These are phyloP conservation scores for Sedum album DNA, from an alignment of 164 flowering plant species.

Conservation along the genomic window DNA sequence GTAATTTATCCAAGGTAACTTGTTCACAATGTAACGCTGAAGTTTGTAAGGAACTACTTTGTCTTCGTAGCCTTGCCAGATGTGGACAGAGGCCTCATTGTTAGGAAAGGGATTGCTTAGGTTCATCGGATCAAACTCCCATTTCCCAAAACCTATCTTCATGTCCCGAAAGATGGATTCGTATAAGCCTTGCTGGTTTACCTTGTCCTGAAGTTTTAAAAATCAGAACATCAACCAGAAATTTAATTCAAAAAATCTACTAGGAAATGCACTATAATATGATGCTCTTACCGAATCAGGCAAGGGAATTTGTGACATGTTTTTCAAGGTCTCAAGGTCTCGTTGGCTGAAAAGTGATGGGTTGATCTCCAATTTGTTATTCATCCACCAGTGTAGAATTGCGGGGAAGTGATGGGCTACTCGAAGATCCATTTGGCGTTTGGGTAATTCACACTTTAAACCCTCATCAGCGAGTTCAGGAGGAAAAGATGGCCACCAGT, in stretches of 20 bases:
- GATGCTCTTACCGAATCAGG: neutral
- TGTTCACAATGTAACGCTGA: slow-evolving; percentile 22
- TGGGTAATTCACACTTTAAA: neutral
- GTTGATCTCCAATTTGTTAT: neutral
- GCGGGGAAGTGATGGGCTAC: neutral
- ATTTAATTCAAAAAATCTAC: neutral
- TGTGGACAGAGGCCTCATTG: neutral
- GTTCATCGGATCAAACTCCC: slow-evolving; percentile 36
- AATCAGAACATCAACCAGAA: neutral
- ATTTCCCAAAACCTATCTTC: slow-evolving; percentile 19
- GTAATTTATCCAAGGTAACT: slow-evolving; percentile 46
- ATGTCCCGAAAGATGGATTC: slow-evolving; percentile 17
- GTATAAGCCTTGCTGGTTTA: slow-evolving; percentile 11
- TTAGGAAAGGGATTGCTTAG: slow-evolving; percentile 23
- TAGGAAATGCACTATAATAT: neutral
- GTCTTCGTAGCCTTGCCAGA: slow-evolving; percentile 11
- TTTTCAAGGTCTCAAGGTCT: neutral
- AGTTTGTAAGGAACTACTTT: slow-evolving; percentile 20
- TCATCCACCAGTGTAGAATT: neutral
- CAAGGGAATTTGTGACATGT: neutral
- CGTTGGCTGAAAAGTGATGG: neutral
- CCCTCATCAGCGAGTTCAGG: neutral
- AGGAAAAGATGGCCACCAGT: slow-evolving; percentile 15
- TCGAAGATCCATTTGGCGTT: neutral
- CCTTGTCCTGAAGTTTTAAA: slow-evolving; percentile 5